Evolutionary conservation across 805 yeast genomes (phyloP).

Genomic region (Saccharomyces cerevisiae): DNA sequence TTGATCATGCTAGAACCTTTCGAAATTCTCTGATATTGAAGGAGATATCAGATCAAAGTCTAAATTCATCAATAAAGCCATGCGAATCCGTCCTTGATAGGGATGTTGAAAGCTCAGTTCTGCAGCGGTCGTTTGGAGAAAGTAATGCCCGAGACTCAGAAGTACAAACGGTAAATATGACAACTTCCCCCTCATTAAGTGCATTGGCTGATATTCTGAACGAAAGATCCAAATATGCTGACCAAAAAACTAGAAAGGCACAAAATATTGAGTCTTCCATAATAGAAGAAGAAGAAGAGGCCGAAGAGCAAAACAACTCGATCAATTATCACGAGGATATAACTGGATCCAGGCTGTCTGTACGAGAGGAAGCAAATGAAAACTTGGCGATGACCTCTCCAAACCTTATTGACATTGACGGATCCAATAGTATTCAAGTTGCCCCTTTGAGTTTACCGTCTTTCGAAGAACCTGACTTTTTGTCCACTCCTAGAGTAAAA

Average conservation of each 20-base stretch:
- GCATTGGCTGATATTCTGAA: constrained; percentile 36
- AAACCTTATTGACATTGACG: constrained; percentile 32
- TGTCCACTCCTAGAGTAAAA: constrained; percentile 21
- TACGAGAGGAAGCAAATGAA: background rate
- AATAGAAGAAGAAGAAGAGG: constrained; percentile 20
- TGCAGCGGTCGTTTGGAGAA: background rate
- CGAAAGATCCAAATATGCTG: constrained; percentile 30
- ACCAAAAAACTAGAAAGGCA: constrained; percentile 15
- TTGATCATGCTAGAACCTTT: constrained; percentile 29
- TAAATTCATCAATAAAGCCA: constrained; percentile 2
- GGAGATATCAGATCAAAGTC: constrained; percentile 20
- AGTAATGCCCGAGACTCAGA: constrained; percentile 6
- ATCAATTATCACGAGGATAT: background rate
- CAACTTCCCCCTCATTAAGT: constrained; percentile 37
- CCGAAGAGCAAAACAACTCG: background rate
- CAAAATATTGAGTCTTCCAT: constrained; percentile 12
- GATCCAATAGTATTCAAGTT: constrained; percentile 10
- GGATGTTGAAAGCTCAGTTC: background rate
- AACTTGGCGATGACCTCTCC: constrained; percentile 21
- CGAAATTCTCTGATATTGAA: constrained; percentile 27
- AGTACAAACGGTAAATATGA: constrained; percentile 30
- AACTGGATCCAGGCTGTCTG: background rate
- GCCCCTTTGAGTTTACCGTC: background rate
- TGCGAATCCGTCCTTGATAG: background rate
- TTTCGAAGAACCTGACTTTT: constrained; percentile 25